Base-by-base conservation (phyloP, 1,284 basidiomycete species). In the Anthracocystis setariae region DNA sequence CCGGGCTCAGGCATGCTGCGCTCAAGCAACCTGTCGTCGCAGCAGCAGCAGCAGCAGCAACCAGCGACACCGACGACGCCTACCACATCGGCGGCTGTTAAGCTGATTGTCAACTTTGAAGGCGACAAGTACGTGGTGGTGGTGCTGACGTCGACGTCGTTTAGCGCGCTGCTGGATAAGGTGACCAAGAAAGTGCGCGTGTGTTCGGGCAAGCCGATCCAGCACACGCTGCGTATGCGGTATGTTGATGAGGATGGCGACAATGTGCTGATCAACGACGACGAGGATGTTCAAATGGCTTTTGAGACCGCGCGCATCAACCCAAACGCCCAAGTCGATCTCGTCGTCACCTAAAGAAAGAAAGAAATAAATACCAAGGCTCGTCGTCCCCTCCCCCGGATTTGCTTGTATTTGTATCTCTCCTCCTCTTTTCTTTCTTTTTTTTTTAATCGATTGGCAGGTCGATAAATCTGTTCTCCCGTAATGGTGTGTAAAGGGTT, bases 71-170 rank as follows among this genome's bases (percentile, higher is more conserved):
- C 47, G 1, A 20, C 55, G 23, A 45, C 46, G 17, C 32, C 27
- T 21, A 44, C 23, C 37, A 35, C 32, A 21, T 63, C 70, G 9
- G 68, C 60, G 15, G 83, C 81, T 3, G 73, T 84, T 5, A 77
- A 82, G 46, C 70, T 83, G 63, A 78, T 80, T 47, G 91, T 95
- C 53, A 89, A 90, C 83, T 93, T 90, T 85, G 88, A 90, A 76
- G 90, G 93, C 74, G 94, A 96, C 81, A 90, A 93, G 51, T 96
- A 94, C 82, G 90, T 94, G 66, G 92, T 98, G 63, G 92, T 93
- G 82, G 91, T 95, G 12, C 87, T 92, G 35, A 86, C 90, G 38
- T 84, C 86, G 58, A 91, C 91, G 20, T 88, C 91, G 77, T 95
- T 90, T 82, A 85, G 85, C 56, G 91, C 93, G 35, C 86, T 98